These are phyloP conservation scores for Kluyveromyces lactis DNA, from an alignment of 805 yeast species.

Conservation along the genomic window DNA sequence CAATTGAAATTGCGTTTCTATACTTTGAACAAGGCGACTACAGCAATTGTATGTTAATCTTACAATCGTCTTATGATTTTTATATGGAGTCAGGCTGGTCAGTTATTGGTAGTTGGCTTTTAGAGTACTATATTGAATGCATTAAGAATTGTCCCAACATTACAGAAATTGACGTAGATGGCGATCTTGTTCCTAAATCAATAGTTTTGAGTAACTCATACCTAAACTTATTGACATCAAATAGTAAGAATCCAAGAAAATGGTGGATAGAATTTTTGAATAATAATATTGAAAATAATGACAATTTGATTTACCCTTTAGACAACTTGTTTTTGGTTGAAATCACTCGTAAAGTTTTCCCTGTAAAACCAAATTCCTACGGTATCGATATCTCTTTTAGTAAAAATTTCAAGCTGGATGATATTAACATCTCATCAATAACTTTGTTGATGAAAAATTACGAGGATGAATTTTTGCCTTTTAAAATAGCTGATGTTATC, in stretches of 20 bases:
- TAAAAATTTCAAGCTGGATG: conserved; percentile 13
- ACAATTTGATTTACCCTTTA: conserved; percentile 18
- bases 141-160: conserved; percentile 31
- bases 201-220: conserved; percentile 24
- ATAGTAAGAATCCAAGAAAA: conserved; percentile 11
- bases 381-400: conserved; percentile 13
- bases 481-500: conserved; percentile 6
- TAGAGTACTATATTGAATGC: conserved; percentile 63
- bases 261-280: conserved; percentile 25
- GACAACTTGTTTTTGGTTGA: conserved; percentile 17
- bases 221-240: conserved; percentile 21
- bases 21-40: conserved; percentile 52
- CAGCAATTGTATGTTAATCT: conserved; percentile 50
- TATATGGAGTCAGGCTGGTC: conserved; percentile 72
- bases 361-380: conserved; percentile 15
- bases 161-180: conserved; percentile 16
- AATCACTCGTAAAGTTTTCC: conserved; percentile 4
- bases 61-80: conserved; percentile 60
- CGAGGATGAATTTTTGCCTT: conserved; percentile 11
- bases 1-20: conserved; percentile 70
- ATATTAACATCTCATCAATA: conserved; percentile 13
- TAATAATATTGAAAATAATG: conserved; percentile 8
- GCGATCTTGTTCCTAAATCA: conserved; percentile 17
- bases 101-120: conserved; percentile 53
- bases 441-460: conserved; percentile 14